Conservation (phyloP, 441 rosid genomes). For the Populus tomentosa region DNA sequence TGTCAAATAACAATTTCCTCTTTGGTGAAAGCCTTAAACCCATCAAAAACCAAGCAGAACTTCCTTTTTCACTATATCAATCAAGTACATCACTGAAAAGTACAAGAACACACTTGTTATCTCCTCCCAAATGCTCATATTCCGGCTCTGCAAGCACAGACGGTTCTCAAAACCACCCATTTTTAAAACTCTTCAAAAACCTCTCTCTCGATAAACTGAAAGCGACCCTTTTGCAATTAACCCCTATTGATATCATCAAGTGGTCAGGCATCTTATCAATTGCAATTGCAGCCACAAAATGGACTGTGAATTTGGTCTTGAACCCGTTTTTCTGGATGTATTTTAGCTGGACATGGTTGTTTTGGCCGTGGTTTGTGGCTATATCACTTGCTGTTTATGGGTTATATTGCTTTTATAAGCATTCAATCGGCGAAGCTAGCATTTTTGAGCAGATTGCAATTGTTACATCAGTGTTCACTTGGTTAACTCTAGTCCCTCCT, state of each 20-base stretch:
- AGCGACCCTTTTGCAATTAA: conserved; percentile 29
- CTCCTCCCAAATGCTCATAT: conserved; percentile 44
- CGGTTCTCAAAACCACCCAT: conserved; percentile 28
- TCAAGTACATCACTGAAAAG: neutral
- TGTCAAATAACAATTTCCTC: neutral
- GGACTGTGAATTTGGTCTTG: conserved; percentile 41
- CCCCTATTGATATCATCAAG: conserved; percentile 51
- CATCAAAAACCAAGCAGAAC: conserved; percentile 13
- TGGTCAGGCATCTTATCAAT: conserved; percentile 46
- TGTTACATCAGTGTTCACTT: conserved; percentile 65
- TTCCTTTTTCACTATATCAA: conserved; percentile 12
- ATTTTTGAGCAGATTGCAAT: conserved; percentile 69
- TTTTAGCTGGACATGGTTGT: conserved; percentile 88
- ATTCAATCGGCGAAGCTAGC: conserved; percentile 56
- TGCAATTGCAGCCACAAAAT: conserved; percentile 50
- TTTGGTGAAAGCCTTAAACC: conserved; percentile 20
- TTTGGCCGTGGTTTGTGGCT: conserved; percentile 88
- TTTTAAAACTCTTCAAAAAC: conserved; percentile 33
- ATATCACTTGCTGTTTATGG: conserved; percentile 53
- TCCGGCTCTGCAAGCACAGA: conserved; percentile 39
- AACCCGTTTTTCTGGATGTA: conserved; percentile 88
- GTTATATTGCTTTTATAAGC: conserved; percentile 51
- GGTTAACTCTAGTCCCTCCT: conserved; percentile 88
- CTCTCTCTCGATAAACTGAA: conserved; percentile 42
- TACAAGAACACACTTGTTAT: conserved; percentile 24